Evolutionary conservation across 305 asterid species (phyloP), one percentile per base, ranked within the genome.

Genomic region (Salvia sclarea): DNA sequence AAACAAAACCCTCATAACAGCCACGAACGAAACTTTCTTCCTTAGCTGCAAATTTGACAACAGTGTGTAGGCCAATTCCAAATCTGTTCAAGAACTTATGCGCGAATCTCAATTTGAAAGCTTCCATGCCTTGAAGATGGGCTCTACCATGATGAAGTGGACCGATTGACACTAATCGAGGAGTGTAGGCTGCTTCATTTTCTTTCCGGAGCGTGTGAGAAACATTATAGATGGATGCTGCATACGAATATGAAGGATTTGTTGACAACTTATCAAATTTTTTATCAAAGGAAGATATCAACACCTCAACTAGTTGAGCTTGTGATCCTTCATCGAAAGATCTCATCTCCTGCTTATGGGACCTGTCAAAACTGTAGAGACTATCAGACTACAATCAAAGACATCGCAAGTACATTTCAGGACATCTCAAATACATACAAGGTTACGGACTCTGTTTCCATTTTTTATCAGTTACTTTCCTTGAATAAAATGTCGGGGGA

Each of bases 221-320:
- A n/a, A 75, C 80, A 57, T 24, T 57, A 21, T 64, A 64, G 52
- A 75, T 75, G 31, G 73, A 69, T 12, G 72, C 61, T 12, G 67
- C 22, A 12, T 70, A 57, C 4, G 47, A 57, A 70, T 69, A 52
- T 9, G 44, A 31, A 18, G 70, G 41, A 22, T 53, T 43, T 9
- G 7, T 41, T 1, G 71, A 38, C 25, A 66, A n/a, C 47, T 17
- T 53, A 13, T 38, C 24, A 0, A 66, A n/a, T 53, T 66, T 66
- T 8, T 2, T 24, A 37, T 66, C 40, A 53, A 66, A 35, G 9
- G 41, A 21, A 66, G 63, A 22, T 53, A 16, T 52, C 22, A 66
- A 10, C 63, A 6, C 22, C 53, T 52, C 61, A 38, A 54, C 28
- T 11, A 54, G 12, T 25, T 54, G 61, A 54, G 37, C 9, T 2